Evolutionary conservation across 305 asterid genomes (phyloP), one percentile per base, ranked within the genome.

Genomic region (Fraxinus latifolia): DNA sequence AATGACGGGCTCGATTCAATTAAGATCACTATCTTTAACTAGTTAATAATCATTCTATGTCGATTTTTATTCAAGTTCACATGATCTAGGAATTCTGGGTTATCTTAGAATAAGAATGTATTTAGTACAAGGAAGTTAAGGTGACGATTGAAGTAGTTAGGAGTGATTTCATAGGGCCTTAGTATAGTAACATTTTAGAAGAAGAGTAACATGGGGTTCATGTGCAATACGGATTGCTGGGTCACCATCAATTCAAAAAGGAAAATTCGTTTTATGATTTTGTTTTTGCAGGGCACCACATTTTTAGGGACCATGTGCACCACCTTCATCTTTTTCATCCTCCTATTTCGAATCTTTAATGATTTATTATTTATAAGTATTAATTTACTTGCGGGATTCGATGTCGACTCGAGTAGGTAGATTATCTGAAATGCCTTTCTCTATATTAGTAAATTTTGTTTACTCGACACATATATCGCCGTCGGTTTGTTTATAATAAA

Each of bases 181-280:
- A 25, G 75, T 74, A 15, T n/a, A 76, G 62, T 80, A 78, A 76
- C 58, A 76, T 82, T 82, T 77, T 25, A 50, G 85, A 81, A 84
- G 85, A 85, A 88, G 91, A 85, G 91, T 89, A 89, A 90, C 93
- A 89, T 90, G 93, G 91, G 80, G 21, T 82, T 86, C 93, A 88
- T 90, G 91, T 90, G 93, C 89, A 6, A 55, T 82, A 80, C 85
- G 81, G 84, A 86, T 65, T 81, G 88, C 79, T 82, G 33, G 78
- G 91, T 85, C 93, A 82, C 87, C 84, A 74, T 90, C 90, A 79
- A 31, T 79, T 9, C 71, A 12, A 39, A 77, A 50, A 25, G 71
- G 55, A 34, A 62, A 88, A 78, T 81, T 82, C 81, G 74, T 53
- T 83, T 71, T 85, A 44, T 80, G 76, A 77, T 72, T 87, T 79